A percentile compares a stretch with the other conserved stretches of the same genome.
Conservation (phyloP, 768 basidiomycete genomes). For the Psilocybe cubensis region DNA sequence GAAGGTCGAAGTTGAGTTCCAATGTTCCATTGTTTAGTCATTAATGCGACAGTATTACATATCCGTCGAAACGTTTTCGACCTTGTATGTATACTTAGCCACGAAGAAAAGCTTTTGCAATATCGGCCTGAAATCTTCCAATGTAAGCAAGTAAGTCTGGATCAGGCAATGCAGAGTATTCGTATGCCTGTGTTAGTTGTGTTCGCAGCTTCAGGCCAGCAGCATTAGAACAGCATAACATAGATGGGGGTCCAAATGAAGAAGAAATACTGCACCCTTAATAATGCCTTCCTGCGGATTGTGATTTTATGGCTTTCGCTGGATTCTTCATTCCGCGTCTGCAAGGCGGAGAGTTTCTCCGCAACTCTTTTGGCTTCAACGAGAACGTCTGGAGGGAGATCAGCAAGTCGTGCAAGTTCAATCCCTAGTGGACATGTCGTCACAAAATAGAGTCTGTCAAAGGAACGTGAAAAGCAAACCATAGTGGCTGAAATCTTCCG, state of each 20-base stretch:
- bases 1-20: no score
- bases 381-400: slow-evolving; percentile 77
- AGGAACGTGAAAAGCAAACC: slow-evolving; percentile 44
- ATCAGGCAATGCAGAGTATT: slow-evolving; percentile 76
- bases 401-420: slow-evolving; percentile 86
- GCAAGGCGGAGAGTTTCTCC: slow-evolving; percentile 56
- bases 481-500: slow-evolving; percentile 69
- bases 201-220: slow-evolving; percentile 58
- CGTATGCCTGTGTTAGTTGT: slow-evolving; percentile 73
- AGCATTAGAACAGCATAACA: not conserved
- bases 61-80: no score
- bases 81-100: no score
- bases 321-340: slow-evolving; percentile 58
- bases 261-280: slow-evolving; percentile 51
- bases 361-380: slow-evolving; percentile 65
- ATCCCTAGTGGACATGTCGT: slow-evolving; percentile 57
- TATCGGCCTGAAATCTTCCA: slow-evolving; percentile 69
- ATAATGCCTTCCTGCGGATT: slow-evolving; percentile 65
- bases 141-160: slow-evolving; percentile 70
- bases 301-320: slow-evolving; percentile 65
- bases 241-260: not conserved
- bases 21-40: no score
- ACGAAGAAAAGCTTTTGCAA: slow-evolving; percentile 54
- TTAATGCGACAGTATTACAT: no score
- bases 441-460: not conserved